Evolutionary conservation across 2,329 filamentous ascomycete species (phyloP).

Genomic region (Aspergillus oerlinghausenensis): DNA sequence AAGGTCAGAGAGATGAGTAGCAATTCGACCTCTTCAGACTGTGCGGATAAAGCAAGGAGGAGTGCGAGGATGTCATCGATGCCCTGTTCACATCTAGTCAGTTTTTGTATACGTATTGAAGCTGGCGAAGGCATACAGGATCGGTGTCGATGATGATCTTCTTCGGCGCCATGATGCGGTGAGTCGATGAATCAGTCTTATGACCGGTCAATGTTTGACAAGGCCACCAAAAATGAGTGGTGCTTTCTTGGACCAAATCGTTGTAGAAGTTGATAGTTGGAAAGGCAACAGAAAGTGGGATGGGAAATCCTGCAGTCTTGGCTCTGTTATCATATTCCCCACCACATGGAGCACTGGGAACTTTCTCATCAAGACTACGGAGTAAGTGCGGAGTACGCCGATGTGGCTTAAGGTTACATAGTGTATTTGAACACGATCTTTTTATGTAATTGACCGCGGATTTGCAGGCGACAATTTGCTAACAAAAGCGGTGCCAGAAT

Average conservation of each 20-base stretch:
- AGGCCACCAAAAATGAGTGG: neutral
- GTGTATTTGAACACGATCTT: neutral
- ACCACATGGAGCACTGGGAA: neutral
- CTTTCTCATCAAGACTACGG: neutral
- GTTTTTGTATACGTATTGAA: neutral
- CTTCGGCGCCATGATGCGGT: slow-evolving; percentile 56
- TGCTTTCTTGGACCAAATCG: neutral
- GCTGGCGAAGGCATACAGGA: slow-evolving; percentile 53
- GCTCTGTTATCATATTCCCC: neutral
- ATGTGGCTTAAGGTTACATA: neutral
- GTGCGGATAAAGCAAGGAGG: slow-evolving; percentile 76
- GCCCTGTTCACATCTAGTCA: slow-evolving; percentile 43
- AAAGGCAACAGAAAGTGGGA: neutral
- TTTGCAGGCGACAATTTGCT: neutral
- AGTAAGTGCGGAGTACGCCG: neutral
- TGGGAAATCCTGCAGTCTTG: neutral
- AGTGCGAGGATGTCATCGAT: slow-evolving; percentile 90
- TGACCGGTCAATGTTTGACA: neutral
- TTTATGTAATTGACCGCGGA: neutral
- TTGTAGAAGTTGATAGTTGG: neutral
- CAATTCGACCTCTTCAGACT: slow-evolving; percentile 79
- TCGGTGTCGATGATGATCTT: slow-evolving; percentile 96
- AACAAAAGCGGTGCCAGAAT: neutral
- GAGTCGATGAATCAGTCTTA: neutral
- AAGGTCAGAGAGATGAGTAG: slow-evolving; percentile 84